Evolutionary conservation across 1,139 yeast genomes (phyloP), one percentile per base, ranked within the genome.

Genomic region (Candida gigantensis): DNA sequence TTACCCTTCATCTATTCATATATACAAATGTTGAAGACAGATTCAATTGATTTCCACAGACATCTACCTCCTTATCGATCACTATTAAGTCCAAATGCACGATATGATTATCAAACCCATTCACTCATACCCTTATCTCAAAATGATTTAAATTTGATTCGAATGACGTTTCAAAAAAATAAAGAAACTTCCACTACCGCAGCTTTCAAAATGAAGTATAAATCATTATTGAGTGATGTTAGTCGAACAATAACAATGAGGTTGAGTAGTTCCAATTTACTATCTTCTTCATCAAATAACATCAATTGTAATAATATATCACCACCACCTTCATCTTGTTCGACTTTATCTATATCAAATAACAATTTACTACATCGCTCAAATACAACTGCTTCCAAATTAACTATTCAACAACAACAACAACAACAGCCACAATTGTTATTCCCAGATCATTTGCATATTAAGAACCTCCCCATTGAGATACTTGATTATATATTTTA

Each of bases 41-140:
- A 41, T n/a, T 15, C 39, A 17, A 36, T 55, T 20, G 74, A 68
- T 46, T 66, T 55, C 44, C 64, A 55, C 25, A 46, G 52, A 28
- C 60, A 68, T 47, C 56, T 71, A 24, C 77, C 77, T 13, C 68
- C 76, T 3, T 71, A 71, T 48, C 57, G 77, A 30, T 68, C 74
- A 17, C 57, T 71, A 15, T 52, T 71, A 14, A 64, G 57, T 34
- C 77, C 77, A 2, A 58, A 56, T 38, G 66, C 71, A 6, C 55
- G 67, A 16, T 71, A 71, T 48, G 77, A 71, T 43, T 71, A 71
- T 47, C 51, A 53, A 34, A 63, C 71, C 10, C 77, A 70, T 43
- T 53, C 62, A 6, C 50, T 68, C 20, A 57, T 69, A 9, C 75
- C 73, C 1, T 52, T 71, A 21, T 52, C 60, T 28, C 71, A 59